phyloP scores from a whole-genome alignment of 2,329 filamentous ascomycete species.

The Colletotrichum lindemuthianum region DNA sequence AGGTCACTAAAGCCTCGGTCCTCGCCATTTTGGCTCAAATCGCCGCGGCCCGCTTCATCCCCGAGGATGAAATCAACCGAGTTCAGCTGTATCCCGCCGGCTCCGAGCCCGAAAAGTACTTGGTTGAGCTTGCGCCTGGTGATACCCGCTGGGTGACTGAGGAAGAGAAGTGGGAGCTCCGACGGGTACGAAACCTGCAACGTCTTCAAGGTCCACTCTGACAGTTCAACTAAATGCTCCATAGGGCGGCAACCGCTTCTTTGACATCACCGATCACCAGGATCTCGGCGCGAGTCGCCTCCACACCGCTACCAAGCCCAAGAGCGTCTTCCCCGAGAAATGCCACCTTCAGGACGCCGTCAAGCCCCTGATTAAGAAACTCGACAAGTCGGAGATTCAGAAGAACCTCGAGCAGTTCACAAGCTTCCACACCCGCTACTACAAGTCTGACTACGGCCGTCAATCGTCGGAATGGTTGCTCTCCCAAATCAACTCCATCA shows the following conservation, averaged over 20 bases:
- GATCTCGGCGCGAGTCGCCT: conserved; percentile 66
- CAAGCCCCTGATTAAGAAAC: conserved; percentile 70
- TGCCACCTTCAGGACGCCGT: conserved; percentile 73
- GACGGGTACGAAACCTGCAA: conserved; percentile 67
- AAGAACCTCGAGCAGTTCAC: conserved; percentile 82
- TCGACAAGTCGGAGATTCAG: conserved; percentile 81
- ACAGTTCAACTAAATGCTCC: neutral
- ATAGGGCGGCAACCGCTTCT: conserved; percentile 86
- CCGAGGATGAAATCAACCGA: conserved; percentile 60
- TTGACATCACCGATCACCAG: conserved; percentile 87
- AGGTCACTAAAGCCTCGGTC: conserved; percentile 61
- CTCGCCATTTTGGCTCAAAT: conserved; percentile 65
- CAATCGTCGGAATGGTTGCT: conserved; percentile 91
- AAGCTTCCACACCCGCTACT: conserved; percentile 84
- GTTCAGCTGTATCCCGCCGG: conserved; percentile 59
- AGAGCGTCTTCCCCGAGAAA: conserved; percentile 74
- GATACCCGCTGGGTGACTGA: conserved; percentile 90
- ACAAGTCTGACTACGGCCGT: conserved; percentile 79
- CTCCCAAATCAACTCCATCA: conserved; percentile 75
- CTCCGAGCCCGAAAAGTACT: conserved; percentile 64
- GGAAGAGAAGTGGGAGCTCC: conserved; percentile 93
- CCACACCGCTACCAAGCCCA: conserved; percentile 41
- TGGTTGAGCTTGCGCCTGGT: conserved; percentile 87
- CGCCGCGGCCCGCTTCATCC: conserved; percentile 66
- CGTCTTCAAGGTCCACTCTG: neutral